Percentiles rank a stretch among this genome's conserved stretches.
Conservation (phyloP, 2,329 filamentous ascomycete species). For the Drechslerella stenobrocha region DNA sequence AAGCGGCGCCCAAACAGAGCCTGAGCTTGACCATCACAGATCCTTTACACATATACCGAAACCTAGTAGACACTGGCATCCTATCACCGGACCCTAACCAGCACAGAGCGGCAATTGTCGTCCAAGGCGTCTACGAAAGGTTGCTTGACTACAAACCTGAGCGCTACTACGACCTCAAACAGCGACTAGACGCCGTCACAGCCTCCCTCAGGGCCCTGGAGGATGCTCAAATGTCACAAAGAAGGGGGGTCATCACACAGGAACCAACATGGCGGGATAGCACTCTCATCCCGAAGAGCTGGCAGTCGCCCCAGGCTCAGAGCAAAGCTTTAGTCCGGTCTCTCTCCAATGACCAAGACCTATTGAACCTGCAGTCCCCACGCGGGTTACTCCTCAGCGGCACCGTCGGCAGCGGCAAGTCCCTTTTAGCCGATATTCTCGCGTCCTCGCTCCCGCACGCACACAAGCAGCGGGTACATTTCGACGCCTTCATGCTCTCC, state of each 20-base stretch:
- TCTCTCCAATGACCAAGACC: slow-evolving; percentile 64
- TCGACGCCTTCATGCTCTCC: slow-evolving; percentile 84
- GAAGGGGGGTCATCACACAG: slow-evolving; percentile 59
- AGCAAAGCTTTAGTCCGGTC: slow-evolving; percentile 69
- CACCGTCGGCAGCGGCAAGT: slow-evolving; percentile 81
- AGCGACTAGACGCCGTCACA: slow-evolving; percentile 38
- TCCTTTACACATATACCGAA: slow-evolving; percentile 74
- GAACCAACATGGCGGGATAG: slow-evolving; percentile 62
- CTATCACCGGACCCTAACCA: slow-evolving; percentile 72
- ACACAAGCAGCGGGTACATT: slow-evolving; percentile 77
- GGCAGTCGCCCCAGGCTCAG: slow-evolving; percentile 63
- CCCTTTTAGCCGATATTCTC: slow-evolving; percentile 82
- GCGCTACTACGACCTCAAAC: slow-evolving; percentile 67
- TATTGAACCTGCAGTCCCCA: slow-evolving; percentile 67
- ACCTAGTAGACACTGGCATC: slow-evolving; percentile 68
- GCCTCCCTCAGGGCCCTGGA: slow-evolving; percentile 29
- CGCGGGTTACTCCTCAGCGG: slow-evolving; percentile 76
- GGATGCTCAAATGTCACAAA: slow-evolving; percentile 41
- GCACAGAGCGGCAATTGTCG: slow-evolving; percentile 72
- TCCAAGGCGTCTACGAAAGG: slow-evolving; percentile 74
- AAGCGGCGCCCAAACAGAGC: slow-evolving; percentile 14
- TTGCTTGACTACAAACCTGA: slow-evolving; percentile 79
- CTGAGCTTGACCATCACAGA: slow-evolving; percentile 65
- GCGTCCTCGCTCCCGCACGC: slow-evolving; percentile 73
- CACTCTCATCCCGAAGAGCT: slow-evolving; percentile 65